A percentile compares a stretch with the other conserved stretches of the same genome.
Evolutionary conservation across 2,329 filamentous ascomycete species (phyloP).

Genomic region (Zymoseptoria ardabiliae): DNA sequence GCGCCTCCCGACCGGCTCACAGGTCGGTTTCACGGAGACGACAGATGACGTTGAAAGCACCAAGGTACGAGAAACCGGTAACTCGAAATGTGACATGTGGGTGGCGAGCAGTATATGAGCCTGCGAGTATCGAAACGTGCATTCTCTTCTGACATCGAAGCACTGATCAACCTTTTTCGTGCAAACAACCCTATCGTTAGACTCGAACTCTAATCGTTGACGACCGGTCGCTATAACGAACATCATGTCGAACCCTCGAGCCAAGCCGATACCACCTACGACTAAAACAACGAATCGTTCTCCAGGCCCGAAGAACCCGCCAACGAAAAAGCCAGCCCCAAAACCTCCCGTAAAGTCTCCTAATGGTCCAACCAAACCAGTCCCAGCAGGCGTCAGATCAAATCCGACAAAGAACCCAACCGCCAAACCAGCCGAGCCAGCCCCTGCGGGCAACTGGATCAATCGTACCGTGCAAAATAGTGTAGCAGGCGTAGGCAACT

Average conservation of each 20-base stretch:
- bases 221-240: neutral
- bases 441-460: slow-evolving; percentile 38
- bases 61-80: neutral
- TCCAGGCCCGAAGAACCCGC: slow-evolving; percentile 5
- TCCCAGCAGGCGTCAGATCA: slow-evolving; percentile 4
- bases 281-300: neutral
- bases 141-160: neutral
- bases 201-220: neutral
- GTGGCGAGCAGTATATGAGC: neutral
- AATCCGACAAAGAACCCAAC: slow-evolving; percentile 10
- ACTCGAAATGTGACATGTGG: neutral
- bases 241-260: slow-evolving; percentile 10
- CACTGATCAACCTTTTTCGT: neutral
- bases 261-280: slow-evolving; percentile 6
- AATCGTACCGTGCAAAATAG: slow-evolving; percentile 37
- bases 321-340: slow-evolving; percentile 9
- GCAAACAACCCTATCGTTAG: neutral
- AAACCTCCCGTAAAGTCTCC: slow-evolving; percentile 8
- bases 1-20: no score
- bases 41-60: neutral
- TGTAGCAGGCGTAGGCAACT: slow-evolving; percentile 38
- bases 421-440: slow-evolving; percentile 5
- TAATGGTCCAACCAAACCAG: slow-evolving; percentile 6
- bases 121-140: neutral
- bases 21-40: neutral